Conservation (phyloP, 352 stramenopile species). For the Phytophthora litchii region DNA sequence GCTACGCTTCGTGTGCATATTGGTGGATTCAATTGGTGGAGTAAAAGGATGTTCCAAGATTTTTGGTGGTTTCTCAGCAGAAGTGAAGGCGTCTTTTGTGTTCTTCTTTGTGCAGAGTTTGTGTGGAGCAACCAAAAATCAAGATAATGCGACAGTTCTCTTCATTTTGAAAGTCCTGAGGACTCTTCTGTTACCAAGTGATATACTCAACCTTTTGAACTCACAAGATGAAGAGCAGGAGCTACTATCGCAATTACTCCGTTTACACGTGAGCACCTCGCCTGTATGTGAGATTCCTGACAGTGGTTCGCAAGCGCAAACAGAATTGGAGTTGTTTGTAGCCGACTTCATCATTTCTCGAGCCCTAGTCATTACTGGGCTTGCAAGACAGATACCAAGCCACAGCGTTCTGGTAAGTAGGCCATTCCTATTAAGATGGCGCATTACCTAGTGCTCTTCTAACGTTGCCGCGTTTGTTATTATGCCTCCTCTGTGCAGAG, state of each 20-base stretch:
- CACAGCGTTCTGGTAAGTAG: slow-evolving; percentile 20
- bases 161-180: slow-evolving; percentile 30
- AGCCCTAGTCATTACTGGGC: slow-evolving; percentile 31
- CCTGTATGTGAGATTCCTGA: not conserved
- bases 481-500: slow-evolving; percentile 16
- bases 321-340: slow-evolving; percentile 39
- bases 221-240: slow-evolving; percentile 29
- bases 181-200: slow-evolving; percentile 17
- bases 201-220: slow-evolving; percentile 20
- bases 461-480: not conserved
- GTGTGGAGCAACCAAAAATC: slow-evolving; percentile 17
- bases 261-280: not conserved
- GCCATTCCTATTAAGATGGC: not conserved
- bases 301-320: slow-evolving; percentile 6
- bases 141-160: slow-evolving; percentile 14
- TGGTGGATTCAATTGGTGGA: slow-evolving; percentile 36
- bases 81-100: slow-evolving; percentile 25
- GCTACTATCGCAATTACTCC: slow-evolving; percentile 40
- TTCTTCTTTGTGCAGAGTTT: slow-evolving; percentile 26
- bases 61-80: slow-evolving; percentile 18
- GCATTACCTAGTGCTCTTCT: slow-evolving; percentile 6
- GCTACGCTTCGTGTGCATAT: slow-evolving; percentile 43
- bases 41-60: slow-evolving; percentile 22
- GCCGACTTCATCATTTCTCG: slow-evolving; percentile 39
- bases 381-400: slow-evolving; percentile 17